Evolutionary conservation across 176 grass and related monocot genomes (phyloP).

Genomic region (Oryza longistaminata): DNA sequence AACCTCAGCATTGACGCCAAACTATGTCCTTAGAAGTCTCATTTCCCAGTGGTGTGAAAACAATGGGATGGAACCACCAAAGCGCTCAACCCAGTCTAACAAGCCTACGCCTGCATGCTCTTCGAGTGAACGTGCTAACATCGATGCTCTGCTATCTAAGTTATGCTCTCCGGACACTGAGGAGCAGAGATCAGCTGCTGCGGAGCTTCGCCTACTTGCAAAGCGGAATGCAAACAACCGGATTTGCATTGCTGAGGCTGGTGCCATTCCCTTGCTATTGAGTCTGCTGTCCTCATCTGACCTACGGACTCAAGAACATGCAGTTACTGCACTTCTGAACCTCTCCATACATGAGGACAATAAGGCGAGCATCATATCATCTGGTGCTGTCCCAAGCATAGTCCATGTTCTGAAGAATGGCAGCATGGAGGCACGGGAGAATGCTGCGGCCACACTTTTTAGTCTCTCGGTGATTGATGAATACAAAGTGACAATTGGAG

Average conservation of each 20-base stretch:
- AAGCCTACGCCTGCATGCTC: slow-evolving; percentile 43
- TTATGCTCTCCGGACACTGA: slow-evolving; percentile 61
- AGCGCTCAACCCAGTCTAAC: slow-evolving; percentile 45
- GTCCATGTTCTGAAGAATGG: slow-evolving; percentile 86
- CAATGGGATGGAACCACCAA: slow-evolving; percentile 75
- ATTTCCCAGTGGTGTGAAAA: slow-evolving; percentile 81
- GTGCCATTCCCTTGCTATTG: slow-evolving; percentile 73
- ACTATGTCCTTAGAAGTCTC: slow-evolving; percentile 85
- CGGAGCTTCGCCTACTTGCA: slow-evolving; percentile 80
- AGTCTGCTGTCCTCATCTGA: slow-evolving; percentile 62
- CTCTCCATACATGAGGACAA: slow-evolving; percentile 92
- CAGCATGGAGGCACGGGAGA: slow-evolving; percentile 93
- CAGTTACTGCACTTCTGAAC: slow-evolving; percentile 85
- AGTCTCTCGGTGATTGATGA: slow-evolving; percentile 89
- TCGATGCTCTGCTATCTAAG: slow-evolving; percentile 70
- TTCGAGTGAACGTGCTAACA: slow-evolving; percentile 58
- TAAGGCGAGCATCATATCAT: slow-evolving; percentile 73
- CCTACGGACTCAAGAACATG: slow-evolving; percentile 80
- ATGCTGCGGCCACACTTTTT: slow-evolving; percentile 91
- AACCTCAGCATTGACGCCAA: slow-evolving; percentile 66
- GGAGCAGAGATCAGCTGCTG: slow-evolving; percentile 67
- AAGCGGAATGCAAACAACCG: slow-evolving; percentile 80
- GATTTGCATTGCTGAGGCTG: slow-evolving; percentile 86
- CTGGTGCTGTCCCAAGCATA: slow-evolving; percentile 70
- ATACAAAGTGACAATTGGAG: slow-evolving; percentile 84